A percentile compares a stretch with the other conserved stretches of the same genome.
Conservation (phyloP, 768 basidiomycete species). For the Panaeolus papilionaceus region DNA sequence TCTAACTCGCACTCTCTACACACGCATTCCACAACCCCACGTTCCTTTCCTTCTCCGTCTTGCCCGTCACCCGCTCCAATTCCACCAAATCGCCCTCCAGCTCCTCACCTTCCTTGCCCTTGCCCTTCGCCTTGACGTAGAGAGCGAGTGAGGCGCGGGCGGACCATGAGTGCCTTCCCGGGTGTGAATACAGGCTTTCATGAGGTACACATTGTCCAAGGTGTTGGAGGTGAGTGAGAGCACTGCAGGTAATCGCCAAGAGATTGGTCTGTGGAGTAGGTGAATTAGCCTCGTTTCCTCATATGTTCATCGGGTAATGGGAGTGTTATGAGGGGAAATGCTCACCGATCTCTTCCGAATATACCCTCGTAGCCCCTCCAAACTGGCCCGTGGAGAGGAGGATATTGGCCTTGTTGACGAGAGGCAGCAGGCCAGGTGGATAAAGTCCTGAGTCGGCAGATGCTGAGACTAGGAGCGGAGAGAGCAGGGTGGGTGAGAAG, state of each 20-base stretch:
- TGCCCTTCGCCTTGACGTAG: constrained; percentile 58
- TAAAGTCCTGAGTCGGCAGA: too few relatives aligned
- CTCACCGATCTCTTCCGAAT: too few relatives aligned
- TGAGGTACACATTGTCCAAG: constrained; percentile 84
- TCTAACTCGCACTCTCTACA: constrained; percentile 74
- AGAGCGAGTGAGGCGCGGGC: constrained; percentile 63
- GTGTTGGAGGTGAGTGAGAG: constrained; percentile 72
- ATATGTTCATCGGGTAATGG: too few relatives aligned
- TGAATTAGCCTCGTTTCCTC: too few relatives aligned
- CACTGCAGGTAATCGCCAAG: constrained; percentile 83
- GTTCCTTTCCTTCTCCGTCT: constrained; percentile 66
- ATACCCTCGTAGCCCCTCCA: too few relatives aligned
- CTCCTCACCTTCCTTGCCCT: constrained; percentile 47
- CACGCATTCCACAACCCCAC: constrained; percentile 83
- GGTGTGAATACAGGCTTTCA: constrained; percentile 85
- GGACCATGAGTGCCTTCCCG: constrained; percentile 78
- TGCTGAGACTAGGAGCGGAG: too few relatives aligned
- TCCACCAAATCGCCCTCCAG: constrained; percentile 36
- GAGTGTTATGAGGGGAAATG: too few relatives aligned
- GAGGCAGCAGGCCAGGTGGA: too few relatives aligned
- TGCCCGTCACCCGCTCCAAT: constrained; percentile 61
- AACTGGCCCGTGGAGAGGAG: too few relatives aligned
- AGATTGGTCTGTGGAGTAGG: constrained; percentile 63
- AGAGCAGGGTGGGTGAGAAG: too few relatives aligned
- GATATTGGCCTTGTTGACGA: too few relatives aligned